Evolutionary conservation across 352 stramenopile genomes (phyloP).

Genomic region (Phytophthora pinifolia): DNA sequence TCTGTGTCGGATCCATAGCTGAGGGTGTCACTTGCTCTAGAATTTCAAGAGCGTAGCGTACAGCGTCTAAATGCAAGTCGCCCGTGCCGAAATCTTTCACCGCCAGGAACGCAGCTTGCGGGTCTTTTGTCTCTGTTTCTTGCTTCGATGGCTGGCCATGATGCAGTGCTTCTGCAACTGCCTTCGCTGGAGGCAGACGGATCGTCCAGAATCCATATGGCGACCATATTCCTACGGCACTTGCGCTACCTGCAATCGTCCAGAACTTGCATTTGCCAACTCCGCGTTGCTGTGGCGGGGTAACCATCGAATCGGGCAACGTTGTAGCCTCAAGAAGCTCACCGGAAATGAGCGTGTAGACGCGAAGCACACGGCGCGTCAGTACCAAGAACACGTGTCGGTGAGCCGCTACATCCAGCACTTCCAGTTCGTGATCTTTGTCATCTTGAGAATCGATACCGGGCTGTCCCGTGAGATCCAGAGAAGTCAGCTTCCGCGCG

Average conservation of each 20-base stretch:
- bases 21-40: constrained; percentile 39
- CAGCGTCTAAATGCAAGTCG: constrained; percentile 54
- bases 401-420: constrained; percentile 34
- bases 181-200: constrained; percentile 47
- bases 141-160: constrained; percentile 5
- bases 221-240: constrained; percentile 56
- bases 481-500: constrained; percentile 25
- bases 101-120: constrained; percentile 40
- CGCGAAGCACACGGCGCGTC: constrained; percentile 22
- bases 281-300: constrained; percentile 4
- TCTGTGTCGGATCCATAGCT: constrained; percentile 33
- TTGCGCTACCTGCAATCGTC: constrained; percentile 49
- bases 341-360: constrained; percentile 64
- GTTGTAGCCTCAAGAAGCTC: constrained; percentile 35
- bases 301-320: constrained; percentile 28
- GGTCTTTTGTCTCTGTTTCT: constrained; percentile 11
- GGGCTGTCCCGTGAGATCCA: constrained; percentile 26
- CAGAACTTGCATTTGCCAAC: constrained; percentile 41
- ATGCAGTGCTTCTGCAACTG: constrained; percentile 33
- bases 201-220: constrained; percentile 67
- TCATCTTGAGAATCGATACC: constrained; percentile 1
- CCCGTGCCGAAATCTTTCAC: constrained; percentile 51
- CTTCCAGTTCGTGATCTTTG: constrained; percentile 10
- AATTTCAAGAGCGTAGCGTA: constrained; percentile 62
- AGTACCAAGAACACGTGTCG: constrained; percentile 32